Evolutionary conservation across 140 eudicot species (phyloP).

Genomic region (Cichorium intybus): DNA sequence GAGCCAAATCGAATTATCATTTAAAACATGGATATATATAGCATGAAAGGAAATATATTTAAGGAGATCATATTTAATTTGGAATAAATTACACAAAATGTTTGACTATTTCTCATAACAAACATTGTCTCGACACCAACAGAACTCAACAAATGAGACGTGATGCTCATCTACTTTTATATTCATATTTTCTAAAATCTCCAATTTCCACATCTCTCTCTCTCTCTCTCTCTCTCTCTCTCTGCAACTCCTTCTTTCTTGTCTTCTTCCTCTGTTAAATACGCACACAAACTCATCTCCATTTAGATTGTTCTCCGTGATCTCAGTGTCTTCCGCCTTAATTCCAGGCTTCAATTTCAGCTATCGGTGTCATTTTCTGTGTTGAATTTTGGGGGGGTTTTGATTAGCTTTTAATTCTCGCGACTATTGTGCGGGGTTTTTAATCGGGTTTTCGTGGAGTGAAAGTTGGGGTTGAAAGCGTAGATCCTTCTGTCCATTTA

Average conservation of each 20-base stretch:
- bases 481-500: not conserved
- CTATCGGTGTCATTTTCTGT: slow-evolving; percentile 13
- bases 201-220: not conserved
- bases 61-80: not conserved
- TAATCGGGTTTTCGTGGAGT: slow-evolving; percentile 30
- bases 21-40: not conserved
- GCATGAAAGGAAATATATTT: not conserved
- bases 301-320: slow-evolving; percentile 3
- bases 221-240: not conserved
- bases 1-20: not conserved
- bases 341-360: not conserved
- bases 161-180: slow-evolving; percentile 21
- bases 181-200: not conserved
- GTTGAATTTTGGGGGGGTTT: slow-evolving; percentile 27
- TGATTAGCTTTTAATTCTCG: slow-evolving; percentile 38
- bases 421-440: not conserved
- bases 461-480: slow-evolving; percentile 14
- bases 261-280: not conserved
- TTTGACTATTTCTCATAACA: slow-evolving; percentile 26
- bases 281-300: not conserved
- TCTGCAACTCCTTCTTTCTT: slow-evolving; percentile 13
- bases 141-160: slow-evolving; percentile 19
- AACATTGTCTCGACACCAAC: slow-evolving; percentile 33
- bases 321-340: not conserved
- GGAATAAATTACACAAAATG: slow-evolving; percentile 1